Percentiles rank a stretch among this genome's conserved stretches.
phyloP scores from a whole-genome alignment of 2,329 filamentous ascomycete species.

The Aspergillus niger region DNA sequence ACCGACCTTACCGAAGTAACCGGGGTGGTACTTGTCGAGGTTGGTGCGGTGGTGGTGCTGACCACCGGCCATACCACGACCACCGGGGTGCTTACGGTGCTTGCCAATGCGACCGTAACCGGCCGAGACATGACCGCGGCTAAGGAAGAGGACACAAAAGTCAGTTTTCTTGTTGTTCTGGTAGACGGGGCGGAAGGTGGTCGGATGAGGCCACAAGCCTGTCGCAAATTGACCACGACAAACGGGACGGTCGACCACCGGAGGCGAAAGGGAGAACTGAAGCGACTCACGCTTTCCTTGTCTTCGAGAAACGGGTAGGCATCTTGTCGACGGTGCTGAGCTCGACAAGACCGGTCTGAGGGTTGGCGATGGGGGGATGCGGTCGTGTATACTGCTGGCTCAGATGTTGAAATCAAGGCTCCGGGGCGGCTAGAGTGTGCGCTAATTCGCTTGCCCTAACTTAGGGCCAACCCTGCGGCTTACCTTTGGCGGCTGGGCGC shows the following conservation, averaged over 20 bases:
- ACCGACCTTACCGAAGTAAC: conserved; percentile 99
- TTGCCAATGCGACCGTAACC: conserved; percentile 98
- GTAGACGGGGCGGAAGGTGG: background rate
- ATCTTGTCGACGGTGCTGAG: conserved; percentile 49
- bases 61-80: conserved; percentile 90
- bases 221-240: conserved; percentile 16
- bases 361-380: conserved; percentile 40
- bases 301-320: conserved; percentile 55
- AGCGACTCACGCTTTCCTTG: conserved; percentile 51
- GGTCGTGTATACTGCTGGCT: conserved; percentile 33
- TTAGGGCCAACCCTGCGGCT: conserved; percentile 34
- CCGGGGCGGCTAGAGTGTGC: conserved; percentile 38
- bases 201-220: conserved; percentile 3
- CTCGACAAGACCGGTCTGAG: conserved; percentile 43
- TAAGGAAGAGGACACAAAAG: conserved; percentile 42
- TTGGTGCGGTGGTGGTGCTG: conserved; percentile 98
- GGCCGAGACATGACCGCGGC: conserved; percentile 96
- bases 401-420: conserved; percentile 41
- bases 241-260: conserved; percentile 14
- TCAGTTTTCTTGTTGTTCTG: conserved; percentile 9
- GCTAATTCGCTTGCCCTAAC: conserved; percentile 43
- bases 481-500: background rate
- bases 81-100: conserved; percentile 89
- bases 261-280: conserved; percentile 23
- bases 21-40: conserved; percentile 90